Conservation (phyloP, 345 rosid species). For the Aquilaria yunnanensis region DNA sequence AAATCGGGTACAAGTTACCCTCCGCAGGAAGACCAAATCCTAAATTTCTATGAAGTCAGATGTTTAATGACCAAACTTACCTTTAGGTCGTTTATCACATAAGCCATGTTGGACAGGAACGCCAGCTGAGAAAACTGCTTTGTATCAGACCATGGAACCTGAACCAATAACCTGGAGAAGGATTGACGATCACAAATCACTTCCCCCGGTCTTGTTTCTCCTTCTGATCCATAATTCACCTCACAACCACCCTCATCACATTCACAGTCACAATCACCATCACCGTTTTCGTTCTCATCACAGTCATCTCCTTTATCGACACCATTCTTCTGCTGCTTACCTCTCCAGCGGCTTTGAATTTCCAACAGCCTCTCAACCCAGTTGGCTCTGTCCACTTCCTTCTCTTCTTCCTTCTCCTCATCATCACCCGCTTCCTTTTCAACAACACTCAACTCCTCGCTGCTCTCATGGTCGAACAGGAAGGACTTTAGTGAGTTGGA, state of each 20-base stretch:
- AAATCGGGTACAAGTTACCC: background rate
- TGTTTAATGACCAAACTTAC: constrained; percentile 17
- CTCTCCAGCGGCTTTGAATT: constrained; percentile 54
- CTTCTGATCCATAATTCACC: constrained; percentile 45
- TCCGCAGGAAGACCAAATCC: background rate
- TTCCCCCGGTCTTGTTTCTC: constrained; percentile 20
- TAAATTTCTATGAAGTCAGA: no score
- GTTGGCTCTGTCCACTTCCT: constrained; percentile 41
- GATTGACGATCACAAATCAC: constrained; percentile 34
- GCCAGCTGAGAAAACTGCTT: constrained; percentile 72
- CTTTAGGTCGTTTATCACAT: constrained; percentile 64
- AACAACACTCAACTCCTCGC: constrained; percentile 22
- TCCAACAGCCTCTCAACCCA: constrained; percentile 77
- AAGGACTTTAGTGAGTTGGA: constrained; percentile 47
- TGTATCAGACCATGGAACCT: constrained; percentile 57
- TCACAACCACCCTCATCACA: constrained; percentile 40
- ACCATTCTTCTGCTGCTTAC: constrained; percentile 23
- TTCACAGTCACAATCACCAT: constrained; percentile 25
- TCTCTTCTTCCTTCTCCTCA: constrained; percentile 22
- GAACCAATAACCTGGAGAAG: constrained; percentile 44
- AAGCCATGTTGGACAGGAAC: constrained; percentile 81
- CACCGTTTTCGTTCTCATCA: constrained; percentile 11
- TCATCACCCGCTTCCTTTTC: constrained; percentile 20
- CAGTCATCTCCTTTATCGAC: constrained; percentile 13
- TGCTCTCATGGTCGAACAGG: constrained; percentile 51